These are phyloP conservation scores for Adansonia madagascariensis DNA, from an alignment of 441 rosid species.

Conservation along the genomic window DNA sequence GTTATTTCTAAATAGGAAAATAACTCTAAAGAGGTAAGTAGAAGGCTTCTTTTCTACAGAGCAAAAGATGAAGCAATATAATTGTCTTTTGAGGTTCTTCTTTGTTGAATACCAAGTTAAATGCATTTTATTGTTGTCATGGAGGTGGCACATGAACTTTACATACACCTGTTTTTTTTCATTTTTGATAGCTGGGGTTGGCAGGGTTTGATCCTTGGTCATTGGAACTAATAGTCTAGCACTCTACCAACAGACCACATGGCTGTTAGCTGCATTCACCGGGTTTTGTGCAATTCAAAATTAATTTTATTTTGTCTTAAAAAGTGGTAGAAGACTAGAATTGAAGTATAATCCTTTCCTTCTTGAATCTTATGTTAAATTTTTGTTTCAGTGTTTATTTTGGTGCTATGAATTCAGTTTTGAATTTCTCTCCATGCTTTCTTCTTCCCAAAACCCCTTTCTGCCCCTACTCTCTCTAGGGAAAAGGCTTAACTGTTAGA, in stretches of 20 bases:
- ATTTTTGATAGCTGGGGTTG: no score
- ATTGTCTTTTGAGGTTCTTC: not conserved
- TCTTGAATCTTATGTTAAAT: constrained; percentile 13
- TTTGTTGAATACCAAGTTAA: constrained; percentile 15
- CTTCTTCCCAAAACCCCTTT: not conserved
- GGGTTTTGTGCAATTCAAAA: not conserved
- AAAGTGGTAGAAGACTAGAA: not conserved
- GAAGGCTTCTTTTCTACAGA: not conserved
- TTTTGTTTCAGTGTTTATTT: not conserved
- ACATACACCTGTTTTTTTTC: not conserved
- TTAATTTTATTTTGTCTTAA: not conserved
- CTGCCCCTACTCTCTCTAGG: not conserved
- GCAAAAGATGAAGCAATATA: not conserved
- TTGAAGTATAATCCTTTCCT: not conserved
- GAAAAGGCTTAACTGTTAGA: not conserved
- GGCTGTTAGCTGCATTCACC: not conserved
- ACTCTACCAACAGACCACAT: no score
- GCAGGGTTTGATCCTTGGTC: no score
- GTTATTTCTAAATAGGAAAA: not conserved
- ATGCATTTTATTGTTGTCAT: not conserved
- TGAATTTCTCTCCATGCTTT: not conserved
- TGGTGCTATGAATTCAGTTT: not conserved
- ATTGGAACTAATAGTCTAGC: no score
- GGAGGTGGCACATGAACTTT: constrained; percentile 2
- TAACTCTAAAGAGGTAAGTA: not conserved